phyloP scores from a whole-genome alignment of 306 rosid genomes.

The Vigna unguiculata region DNA sequence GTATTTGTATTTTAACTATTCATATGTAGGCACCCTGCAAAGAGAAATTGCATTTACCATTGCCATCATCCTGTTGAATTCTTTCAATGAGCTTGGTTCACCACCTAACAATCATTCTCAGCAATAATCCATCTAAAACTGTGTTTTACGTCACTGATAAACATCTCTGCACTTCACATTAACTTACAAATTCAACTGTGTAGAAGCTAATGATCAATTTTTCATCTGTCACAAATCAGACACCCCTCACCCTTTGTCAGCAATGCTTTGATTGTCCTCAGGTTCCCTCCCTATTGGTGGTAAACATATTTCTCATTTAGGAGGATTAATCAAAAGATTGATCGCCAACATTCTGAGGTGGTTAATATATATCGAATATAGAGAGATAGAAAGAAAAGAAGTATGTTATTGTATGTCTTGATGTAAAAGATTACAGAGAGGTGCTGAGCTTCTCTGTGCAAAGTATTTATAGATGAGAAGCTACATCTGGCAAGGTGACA shows the following conservation, averaged over 20 bases:
- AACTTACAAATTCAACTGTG: not conserved
- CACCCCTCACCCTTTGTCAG: not conserved
- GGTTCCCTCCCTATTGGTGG: not conserved
- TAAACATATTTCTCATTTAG: not conserved
- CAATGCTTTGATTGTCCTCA: conserved; percentile 4
- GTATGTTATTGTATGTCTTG: too few species aligned
- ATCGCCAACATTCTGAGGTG: not conserved
- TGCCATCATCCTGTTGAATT: not conserved
- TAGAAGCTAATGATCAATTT: conserved; percentile 13
- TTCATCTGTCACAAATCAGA: conserved; percentile 1
- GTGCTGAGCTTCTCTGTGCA: too few species aligned
- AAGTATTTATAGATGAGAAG: too few species aligned
- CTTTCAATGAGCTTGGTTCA: not conserved
- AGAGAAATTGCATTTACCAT: conserved; percentile 10
- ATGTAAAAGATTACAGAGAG: too few species aligned
- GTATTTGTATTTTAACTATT: conserved; percentile 2
- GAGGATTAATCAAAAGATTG: conserved; percentile 9
- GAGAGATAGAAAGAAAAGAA: too few species aligned
- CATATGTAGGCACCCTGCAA: conserved; percentile 32
- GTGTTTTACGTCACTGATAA: not conserved
- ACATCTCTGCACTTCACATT: not conserved
- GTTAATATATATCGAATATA: not conserved
- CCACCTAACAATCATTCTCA: conserved; percentile 9
- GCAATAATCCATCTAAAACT: conserved; percentile 20
- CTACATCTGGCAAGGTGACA: too few species aligned